Evolutionary conservation across 345 rosid genomes (phyloP), one percentile per base, ranked within the genome.

Genomic region (Trapa bicornis): DNA sequence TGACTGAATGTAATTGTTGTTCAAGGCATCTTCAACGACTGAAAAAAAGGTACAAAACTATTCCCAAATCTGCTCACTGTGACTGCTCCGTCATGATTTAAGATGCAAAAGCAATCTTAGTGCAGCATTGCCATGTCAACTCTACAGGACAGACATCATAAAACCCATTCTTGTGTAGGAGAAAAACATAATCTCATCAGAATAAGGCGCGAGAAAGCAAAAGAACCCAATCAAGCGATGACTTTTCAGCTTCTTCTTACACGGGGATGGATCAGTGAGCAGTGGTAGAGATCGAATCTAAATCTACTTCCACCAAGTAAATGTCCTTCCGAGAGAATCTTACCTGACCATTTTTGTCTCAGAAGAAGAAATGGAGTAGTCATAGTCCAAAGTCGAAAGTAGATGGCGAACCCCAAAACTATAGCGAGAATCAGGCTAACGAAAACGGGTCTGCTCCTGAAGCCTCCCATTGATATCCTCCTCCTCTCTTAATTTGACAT

Each of bases 351-450:
- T 69, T 38, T 90, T 90, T 10, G 89, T 58, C 66, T 90, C 95
- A 48, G 68, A 81, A 22, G 89, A 78, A 14, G 97, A 84, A 67
- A 85, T 72, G 65, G 83, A 77, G 72, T 88, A 86, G 68, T 90
- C 97, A 86, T 82, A 0, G 87, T 72, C 97, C 97, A 90, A 1
- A 90, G 95, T 77, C 82, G 81, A 43, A 88, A 72, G 72, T 90
- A 90, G 64, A 90, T 79, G 37, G 83, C 87, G 65, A 81, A 45
- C 2, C 92, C 97, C 45, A 90, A 77, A 65, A 82, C 41, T 86
- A 86, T 80, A 61, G 81, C 84, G 68, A 85, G 65, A 47, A 43
- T 29, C 67, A 91, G 70, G 66, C 82, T 84, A 64, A 81, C 70
- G n/a, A 83, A 36, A 35, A 79, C 72, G 72, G 69, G 80, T 61